Evolutionary conservation across 1,139 yeast genomes (phyloP).

Genomic region (Kodamaea arcana): DNA sequence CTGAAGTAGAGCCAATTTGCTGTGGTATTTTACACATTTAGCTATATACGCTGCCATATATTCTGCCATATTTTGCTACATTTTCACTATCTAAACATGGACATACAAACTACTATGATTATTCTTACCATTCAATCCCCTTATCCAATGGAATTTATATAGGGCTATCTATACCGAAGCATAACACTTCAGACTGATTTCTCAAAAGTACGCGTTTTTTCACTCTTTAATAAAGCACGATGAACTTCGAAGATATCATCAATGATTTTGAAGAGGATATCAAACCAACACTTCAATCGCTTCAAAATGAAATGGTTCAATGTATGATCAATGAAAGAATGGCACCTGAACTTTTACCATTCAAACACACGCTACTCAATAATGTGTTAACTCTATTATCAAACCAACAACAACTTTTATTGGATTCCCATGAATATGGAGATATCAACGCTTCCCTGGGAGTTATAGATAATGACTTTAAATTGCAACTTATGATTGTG

Average conservation of each 20-base stretch:
- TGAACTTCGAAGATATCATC: constrained; percentile 68
- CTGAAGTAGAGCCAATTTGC: no score
- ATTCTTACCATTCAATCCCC: no score
- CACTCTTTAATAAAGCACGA: constrained; percentile 8
- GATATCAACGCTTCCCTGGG: constrained; percentile 39
- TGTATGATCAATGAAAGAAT: constrained; percentile 83
- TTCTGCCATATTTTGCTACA: no score
- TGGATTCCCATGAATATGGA: constrained; percentile 52
- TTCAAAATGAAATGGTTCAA: constrained; percentile 43
- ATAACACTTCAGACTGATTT: no score
- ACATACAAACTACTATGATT: no score
- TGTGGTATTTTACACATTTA: no score
- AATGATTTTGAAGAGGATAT: constrained; percentile 49
- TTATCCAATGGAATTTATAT: constrained; percentile 1
- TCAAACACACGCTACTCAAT: constrained; percentile 56
- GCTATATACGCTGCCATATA: no score
- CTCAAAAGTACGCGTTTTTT: no score
- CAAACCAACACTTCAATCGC: constrained; percentile 3
- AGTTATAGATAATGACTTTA: constrained; percentile 55
- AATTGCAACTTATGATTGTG: constrained; percentile 73
- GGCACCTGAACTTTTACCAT: constrained; percentile 79
- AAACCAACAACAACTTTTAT: constrained; percentile 68
- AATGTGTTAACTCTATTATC: constrained; percentile 57
- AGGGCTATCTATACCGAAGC: constrained; percentile 1
- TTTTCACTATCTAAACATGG: no score